These are phyloP conservation scores for Apophysomyces trapeziformis DNA, from an alignment of 371 early-diverging fungal genomes.

Conservation along the genomic window DNA sequence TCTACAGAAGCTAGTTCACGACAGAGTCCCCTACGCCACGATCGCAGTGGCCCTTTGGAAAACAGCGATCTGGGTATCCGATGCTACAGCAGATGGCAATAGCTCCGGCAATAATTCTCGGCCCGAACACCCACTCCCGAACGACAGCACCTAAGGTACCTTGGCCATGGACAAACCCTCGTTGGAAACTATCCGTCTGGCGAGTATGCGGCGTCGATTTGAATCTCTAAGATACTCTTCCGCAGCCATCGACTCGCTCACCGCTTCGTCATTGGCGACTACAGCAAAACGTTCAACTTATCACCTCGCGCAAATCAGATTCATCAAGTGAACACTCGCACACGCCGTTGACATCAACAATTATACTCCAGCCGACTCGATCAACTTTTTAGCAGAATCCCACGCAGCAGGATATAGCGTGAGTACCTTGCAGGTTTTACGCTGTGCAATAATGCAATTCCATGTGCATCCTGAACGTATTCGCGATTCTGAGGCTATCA, in stretches of 20 bases:
- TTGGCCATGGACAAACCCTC: conserved; percentile 14
- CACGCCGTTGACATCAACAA: background rate
- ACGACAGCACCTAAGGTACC: conserved; percentile 13
- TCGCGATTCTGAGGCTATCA: background rate
- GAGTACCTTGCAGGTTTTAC: background rate
- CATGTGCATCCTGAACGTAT: conserved; percentile 6
- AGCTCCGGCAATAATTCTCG: conserved; percentile 10
- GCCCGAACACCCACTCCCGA: background rate
- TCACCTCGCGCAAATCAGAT: background rate
- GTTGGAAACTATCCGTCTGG: conserved; percentile 4
- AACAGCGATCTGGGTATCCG: conserved; percentile 30
- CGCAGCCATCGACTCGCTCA: background rate
- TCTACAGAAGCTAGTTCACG: background rate
- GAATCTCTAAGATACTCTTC: background rate
- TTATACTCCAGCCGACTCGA: background rate
- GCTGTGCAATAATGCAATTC: conserved; percentile 9
- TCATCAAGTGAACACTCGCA: background rate
- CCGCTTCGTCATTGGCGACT: background rate
- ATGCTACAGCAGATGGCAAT: conserved; percentile 16
- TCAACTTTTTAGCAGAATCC: background rate
- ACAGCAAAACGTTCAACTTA: background rate
- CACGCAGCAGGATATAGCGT: background rate
- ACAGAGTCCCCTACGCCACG: background rate
- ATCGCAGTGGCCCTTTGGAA: conserved; percentile 11
- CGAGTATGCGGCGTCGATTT: conserved; percentile 5